phyloP scores from a whole-genome alignment of 345 rosid species.

The Toxicodendron radicans region DNA sequence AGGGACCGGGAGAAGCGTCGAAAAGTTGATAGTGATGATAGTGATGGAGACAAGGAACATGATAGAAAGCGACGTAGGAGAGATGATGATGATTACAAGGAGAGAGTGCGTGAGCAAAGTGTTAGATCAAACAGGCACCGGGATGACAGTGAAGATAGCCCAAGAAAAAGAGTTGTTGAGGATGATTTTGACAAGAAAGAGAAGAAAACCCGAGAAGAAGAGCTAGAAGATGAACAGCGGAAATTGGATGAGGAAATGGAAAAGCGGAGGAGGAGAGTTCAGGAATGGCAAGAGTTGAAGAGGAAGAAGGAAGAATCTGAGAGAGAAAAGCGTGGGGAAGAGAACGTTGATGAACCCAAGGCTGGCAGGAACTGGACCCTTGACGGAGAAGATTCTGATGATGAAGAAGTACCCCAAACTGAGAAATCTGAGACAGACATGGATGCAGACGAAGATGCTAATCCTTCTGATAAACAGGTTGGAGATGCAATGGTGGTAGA shows the following conservation, averaged over 20 bases:
- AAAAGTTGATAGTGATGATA: constrained; percentile 56
- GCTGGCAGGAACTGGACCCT: constrained; percentile 87
- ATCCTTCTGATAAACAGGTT: constrained; percentile 36
- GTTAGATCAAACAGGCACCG: constrained; percentile 51
- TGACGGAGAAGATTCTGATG: constrained; percentile 88
- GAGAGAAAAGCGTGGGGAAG: constrained; percentile 63
- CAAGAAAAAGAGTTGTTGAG: constrained; percentile 48
- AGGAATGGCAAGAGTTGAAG: constrained; percentile 94
- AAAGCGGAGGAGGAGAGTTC: constrained; percentile 89
- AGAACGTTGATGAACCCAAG: constrained; percentile 47
- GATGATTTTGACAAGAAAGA: constrained; percentile 56
- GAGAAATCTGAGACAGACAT: constrained; percentile 47
- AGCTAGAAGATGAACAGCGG: constrained; percentile 77
- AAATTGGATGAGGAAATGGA: constrained; percentile 84
- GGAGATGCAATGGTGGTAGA: constrained; percentile 58
- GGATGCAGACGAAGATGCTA: constrained; percentile 56
- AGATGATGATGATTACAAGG: constrained; percentile 59
- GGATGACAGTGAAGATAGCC: constrained; percentile 57
- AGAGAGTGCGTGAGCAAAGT: constrained; percentile 60
- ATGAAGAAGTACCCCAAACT: constrained; percentile 59
- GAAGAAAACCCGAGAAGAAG: constrained; percentile 71
- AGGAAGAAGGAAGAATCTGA: constrained; percentile 87
- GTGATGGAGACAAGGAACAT: constrained; percentile 52
- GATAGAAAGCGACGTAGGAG: constrained; percentile 61
- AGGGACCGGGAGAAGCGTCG: constrained; percentile 64